Conservation (phyloP, 768 basidiomycete genomes). For the Pholiota molesta region DNA sequence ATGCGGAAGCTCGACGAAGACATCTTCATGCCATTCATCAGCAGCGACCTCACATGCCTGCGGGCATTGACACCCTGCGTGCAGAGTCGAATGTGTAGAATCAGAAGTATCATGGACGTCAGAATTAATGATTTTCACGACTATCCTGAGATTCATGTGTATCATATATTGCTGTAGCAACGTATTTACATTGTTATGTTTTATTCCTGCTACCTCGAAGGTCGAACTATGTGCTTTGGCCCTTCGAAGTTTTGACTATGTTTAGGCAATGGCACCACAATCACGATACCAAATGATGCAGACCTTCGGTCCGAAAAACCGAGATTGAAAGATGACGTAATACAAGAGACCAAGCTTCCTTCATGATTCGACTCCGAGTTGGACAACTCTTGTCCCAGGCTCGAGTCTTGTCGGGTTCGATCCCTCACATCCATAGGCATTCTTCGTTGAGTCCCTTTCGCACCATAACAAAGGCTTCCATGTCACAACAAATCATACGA, state of each 20-base stretch:
- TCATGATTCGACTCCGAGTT: not conserved
- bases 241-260: too few relatives aligned
- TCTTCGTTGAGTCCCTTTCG: not conserved
- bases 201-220: not conserved
- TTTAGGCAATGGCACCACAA: not conserved
- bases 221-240: too few relatives aligned
- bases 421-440: not conserved
- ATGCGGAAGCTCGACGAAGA: slow-evolving; percentile 8
- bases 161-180: not conserved
- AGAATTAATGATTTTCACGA: not conserved
- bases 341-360: not conserved
- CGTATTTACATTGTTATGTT: not conserved
- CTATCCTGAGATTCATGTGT: not conserved
- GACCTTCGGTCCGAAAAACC: not conserved
- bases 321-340: not conserved
- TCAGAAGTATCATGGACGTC: not conserved
- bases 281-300: not conserved
- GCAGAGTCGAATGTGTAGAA: not conserved
- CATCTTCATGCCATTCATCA: slow-evolving; percentile 3
- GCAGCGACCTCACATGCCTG: slow-evolving; percentile 7
- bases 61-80: not conserved
- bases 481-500: slow-evolving; percentile 1
- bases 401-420: not conserved
- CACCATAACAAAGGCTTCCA: not conserved
- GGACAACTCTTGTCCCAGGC: not conserved